A percentile compares a stretch with the other conserved stretches of the same genome.
phyloP scores from a whole-genome alignment of 176 grass and related monocot genomes.

The Pontederia crassipes region DNA sequence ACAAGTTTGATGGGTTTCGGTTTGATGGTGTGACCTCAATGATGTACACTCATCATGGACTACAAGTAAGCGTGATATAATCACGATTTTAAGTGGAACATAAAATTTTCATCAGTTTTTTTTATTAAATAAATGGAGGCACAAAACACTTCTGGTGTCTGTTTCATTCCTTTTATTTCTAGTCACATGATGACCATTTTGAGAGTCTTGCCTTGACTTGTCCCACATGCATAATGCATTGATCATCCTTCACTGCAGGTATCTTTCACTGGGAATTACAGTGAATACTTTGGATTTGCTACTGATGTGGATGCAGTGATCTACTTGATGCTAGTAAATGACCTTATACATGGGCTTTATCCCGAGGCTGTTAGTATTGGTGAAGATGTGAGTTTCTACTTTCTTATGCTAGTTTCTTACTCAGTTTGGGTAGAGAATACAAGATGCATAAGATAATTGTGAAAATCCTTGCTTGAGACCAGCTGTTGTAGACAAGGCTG shows the following conservation, averaged over 20 bases:
- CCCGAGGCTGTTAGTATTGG: conserved; percentile 64
- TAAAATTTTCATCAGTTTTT: too few species aligned
- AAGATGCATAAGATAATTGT: too few species aligned
- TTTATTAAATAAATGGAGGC: too few species aligned
- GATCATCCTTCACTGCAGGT: conserved; percentile 24
- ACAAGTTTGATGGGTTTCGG: conserved; percentile 90
- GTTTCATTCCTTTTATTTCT: too few species aligned
- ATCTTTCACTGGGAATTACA: conserved; percentile 69
- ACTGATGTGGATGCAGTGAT: conserved; percentile 82
- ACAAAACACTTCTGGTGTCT: too few species aligned
- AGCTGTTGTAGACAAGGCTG: too few species aligned
- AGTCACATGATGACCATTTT: too few species aligned
- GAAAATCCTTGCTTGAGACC: too few species aligned
- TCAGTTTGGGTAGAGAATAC: too few species aligned
- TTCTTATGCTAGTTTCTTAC: neutral
- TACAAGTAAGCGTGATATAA: conserved; percentile 43
- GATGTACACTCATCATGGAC: conserved; percentile 93
- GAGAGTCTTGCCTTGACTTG: too few species aligned
- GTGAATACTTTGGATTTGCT: conserved; percentile 84
- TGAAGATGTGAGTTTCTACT: conserved; percentile 54
- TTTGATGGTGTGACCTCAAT: conserved; percentile 95
- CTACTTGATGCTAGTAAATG: conserved; percentile 91
- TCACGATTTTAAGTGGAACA: too few species aligned
- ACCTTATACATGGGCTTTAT: conserved; percentile 80
- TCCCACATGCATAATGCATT: neutral